A percentile compares a stretch with the other conserved stretches of the same genome.
Evolutionary conservation across 345 rosid genomes (phyloP).

Genomic region (Aurinia saxatilis): DNA sequence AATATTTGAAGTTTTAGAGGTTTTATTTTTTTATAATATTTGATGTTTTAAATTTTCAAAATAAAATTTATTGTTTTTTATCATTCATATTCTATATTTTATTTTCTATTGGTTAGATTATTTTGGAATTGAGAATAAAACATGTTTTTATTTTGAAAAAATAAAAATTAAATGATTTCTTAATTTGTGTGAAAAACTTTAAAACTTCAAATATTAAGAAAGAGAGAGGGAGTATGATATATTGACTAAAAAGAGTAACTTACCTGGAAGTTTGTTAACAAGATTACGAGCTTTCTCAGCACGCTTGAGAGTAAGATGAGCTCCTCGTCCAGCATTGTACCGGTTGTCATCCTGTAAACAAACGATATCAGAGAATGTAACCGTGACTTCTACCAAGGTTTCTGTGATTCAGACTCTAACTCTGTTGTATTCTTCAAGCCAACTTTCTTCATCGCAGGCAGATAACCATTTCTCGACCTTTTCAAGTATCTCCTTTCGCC

Average conservation of each 20-base stretch:
- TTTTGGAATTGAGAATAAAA: no score
- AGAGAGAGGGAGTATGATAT: no score
- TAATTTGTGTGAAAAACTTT: no score
- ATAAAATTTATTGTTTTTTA: no score
- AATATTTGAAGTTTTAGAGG: no score
- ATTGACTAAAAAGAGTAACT: not conserved
- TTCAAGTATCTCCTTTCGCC: constrained; percentile 89
- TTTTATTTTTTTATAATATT: no score
- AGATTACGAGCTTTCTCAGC: constrained; percentile 97
- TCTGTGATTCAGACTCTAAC: constrained; percentile 29
- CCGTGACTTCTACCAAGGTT: not conserved
- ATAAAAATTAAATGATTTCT: no score
- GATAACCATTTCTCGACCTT: constrained; percentile 91
- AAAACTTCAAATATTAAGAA: no score
- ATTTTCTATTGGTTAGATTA: no score
- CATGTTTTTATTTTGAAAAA: no score
- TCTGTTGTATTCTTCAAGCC: constrained; percentile 99
- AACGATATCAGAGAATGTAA: not conserved
- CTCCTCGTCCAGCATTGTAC: constrained; percentile 96
- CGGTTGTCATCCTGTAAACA: constrained; percentile 78
- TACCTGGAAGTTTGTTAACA: constrained; percentile 93
- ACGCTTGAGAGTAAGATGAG: constrained; percentile 93
- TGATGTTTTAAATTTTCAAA: no score
- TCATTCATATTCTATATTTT: no score
- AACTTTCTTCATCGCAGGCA: constrained; percentile 93